Evolutionary conservation across 2,329 filamentous ascomycete genomes (phyloP).

Genomic region (Alternaria infectoria): DNA sequence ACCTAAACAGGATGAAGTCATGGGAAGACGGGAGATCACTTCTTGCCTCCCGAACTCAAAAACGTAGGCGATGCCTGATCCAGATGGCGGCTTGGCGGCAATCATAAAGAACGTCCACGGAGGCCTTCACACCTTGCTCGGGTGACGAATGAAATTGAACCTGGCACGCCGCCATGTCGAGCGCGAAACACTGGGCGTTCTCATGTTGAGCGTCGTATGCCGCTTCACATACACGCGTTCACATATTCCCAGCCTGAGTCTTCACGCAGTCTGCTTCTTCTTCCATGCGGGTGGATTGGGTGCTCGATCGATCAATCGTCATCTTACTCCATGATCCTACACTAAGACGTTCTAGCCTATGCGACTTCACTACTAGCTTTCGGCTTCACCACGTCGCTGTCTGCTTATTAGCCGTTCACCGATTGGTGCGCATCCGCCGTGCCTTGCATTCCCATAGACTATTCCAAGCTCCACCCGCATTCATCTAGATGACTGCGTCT

Average conservation of each 20-base stretch:
- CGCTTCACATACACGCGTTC: not conserved
- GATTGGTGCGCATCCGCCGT: not conserved
- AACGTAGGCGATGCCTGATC: not conserved
- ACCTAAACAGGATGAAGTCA: not conserved
- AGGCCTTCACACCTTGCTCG: not conserved
- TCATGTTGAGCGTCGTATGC: not conserved
- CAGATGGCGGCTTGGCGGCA: constrained; percentile 1
- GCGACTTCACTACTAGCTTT: not conserved
- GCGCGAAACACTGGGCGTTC: not conserved
- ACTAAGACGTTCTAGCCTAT: not conserved
- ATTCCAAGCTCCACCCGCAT: not conserved
- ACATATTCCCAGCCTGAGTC: not conserved
- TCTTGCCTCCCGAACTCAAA: not conserved
- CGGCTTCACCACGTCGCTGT: not conserved
- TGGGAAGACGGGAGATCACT: not conserved
- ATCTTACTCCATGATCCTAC: not conserved
- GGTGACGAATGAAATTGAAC: not conserved
- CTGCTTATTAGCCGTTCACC: not conserved
- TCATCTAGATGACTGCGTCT: not conserved
- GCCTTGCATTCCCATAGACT: not conserved
- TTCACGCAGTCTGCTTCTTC: not conserved
- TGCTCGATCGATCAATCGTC: not conserved
- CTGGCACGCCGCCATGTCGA: not conserved
- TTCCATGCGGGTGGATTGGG: not conserved
- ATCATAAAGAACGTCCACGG: not conserved